Percentiles rank a stretch among this genome's conserved stretches.
These are phyloP conservation scores for Strigomonas culicis DNA, from an alignment of 208 protist genomes.

Conservation along the genomic window DNA sequence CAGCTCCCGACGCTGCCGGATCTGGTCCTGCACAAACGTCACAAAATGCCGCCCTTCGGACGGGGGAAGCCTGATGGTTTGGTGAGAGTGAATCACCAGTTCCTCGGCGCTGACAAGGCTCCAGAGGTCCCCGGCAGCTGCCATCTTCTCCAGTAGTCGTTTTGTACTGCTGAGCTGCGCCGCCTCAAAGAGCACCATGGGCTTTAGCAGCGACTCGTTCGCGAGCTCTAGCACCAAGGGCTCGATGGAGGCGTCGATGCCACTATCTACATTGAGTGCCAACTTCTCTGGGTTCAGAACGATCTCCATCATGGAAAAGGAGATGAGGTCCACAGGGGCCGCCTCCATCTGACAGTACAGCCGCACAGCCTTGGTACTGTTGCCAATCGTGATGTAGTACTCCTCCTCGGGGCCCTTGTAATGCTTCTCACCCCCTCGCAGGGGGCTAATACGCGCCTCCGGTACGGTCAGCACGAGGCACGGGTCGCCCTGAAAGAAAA, in stretches of 20 bases:
- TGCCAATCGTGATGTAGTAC: slow-evolving; percentile 35
- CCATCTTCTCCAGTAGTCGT: slow-evolving; percentile 6
- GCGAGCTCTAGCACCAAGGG: slow-evolving; percentile 39
- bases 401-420: slow-evolving; percentile 15
- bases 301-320: slow-evolving; percentile 37
- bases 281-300: slow-evolving; percentile 30
- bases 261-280: slow-evolving; percentile 28
- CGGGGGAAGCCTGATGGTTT: slow-evolving; percentile 5
- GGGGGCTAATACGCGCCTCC: slow-evolving; percentile 21
- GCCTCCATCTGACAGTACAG: slow-evolving; percentile 35
- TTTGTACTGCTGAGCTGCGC: not conserved
- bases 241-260: slow-evolving; percentile 43
- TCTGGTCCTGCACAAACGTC: not conserved
- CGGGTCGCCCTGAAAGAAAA: slow-evolving; percentile 26
- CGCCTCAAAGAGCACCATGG: slow-evolving; percentile 12
- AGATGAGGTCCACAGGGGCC: slow-evolving; percentile 28
- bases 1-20: not conserved
- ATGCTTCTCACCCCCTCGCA: slow-evolving; percentile 7
- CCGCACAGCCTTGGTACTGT: slow-evolving; percentile 28
- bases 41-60: slow-evolving; percentile 15
- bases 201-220: slow-evolving; percentile 49
- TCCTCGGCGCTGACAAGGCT: slow-evolving; percentile 15
- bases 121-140: slow-evolving; percentile 7
- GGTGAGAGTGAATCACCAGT: slow-evolving; percentile 7
- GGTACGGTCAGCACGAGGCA: slow-evolving; percentile 54